These are phyloP conservation scores for Sphaerostilbella broomeana DNA, from an alignment of 2,329 filamentous ascomycete genomes.

Conservation along the genomic window DNA sequence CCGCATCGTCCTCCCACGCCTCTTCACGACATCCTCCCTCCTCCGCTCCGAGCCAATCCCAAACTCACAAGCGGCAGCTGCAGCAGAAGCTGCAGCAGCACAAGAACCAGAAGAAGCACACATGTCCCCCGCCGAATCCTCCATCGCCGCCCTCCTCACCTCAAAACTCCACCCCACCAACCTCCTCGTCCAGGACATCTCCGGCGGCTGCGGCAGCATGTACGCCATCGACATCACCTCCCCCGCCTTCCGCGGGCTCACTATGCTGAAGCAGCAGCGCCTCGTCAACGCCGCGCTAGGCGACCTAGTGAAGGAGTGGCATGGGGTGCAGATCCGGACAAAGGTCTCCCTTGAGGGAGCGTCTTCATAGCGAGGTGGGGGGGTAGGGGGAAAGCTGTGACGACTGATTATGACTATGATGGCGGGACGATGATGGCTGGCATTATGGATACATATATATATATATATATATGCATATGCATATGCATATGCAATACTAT, in stretches of 20 bases:
- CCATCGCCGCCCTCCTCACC: conserved; percentile 49
- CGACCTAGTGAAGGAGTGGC: conserved; percentile 73
- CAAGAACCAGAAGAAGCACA: conserved; percentile 18
- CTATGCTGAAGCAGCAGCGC: conserved; percentile 74
- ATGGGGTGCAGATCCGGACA: conserved; percentile 75
- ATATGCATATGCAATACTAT: too few relatives aligned
- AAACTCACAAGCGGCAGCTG: too few relatives aligned
- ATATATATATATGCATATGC: too few relatives aligned
- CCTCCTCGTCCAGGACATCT: conserved; percentile 68
- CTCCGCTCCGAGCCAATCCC: conserved; percentile 1
- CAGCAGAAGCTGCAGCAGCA: conserved; percentile 5
- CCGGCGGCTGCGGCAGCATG: conserved; percentile 81
- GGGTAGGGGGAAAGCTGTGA: too few relatives aligned
- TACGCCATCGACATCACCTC: conserved; percentile 76
- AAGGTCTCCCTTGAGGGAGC: conserved; percentile 34
- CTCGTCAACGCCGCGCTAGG: conserved; percentile 70
- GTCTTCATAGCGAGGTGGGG: too few relatives aligned
- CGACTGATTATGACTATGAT: too few relatives aligned
- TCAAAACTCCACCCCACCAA: conserved; percentile 45
- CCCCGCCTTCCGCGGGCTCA: conserved; percentile 61
- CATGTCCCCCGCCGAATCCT: conserved; percentile 47
- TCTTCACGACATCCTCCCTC: conserved; percentile 4
- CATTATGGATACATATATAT: too few relatives aligned
- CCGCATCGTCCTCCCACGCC: conserved; percentile 2
- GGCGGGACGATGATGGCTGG: too few relatives aligned